Percentiles rank a stretch among this genome's conserved stretches.
These are phyloP conservation scores for Hibiscus mutabilis DNA, from an alignment of 345 rosid species.

Conservation along the genomic window DNA sequence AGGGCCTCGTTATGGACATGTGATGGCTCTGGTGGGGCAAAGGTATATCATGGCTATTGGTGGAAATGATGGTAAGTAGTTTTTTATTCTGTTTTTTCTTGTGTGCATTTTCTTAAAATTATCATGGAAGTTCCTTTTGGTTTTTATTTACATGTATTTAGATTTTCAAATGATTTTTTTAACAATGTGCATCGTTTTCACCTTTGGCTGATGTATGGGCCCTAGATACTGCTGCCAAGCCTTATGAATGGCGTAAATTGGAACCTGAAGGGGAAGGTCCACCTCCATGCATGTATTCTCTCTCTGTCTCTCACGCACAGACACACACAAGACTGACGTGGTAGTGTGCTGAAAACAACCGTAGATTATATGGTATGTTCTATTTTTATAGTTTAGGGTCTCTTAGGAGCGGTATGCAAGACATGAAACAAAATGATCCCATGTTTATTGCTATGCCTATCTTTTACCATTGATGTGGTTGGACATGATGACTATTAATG, in stretches of 20 bases:
- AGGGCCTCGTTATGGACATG: conserved; percentile 99
- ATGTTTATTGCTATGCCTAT: neutral
- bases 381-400: neutral
- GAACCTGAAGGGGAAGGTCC: conserved; percentile 99
- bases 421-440: neutral
- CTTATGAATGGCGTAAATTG: conserved; percentile 99
- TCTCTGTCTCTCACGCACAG: conserved; percentile 8
- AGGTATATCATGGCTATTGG: conserved; percentile 99
- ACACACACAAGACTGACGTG: neutral
- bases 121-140: neutral
- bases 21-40: conserved; percentile 98
- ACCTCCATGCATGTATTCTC: conserved; percentile 94
- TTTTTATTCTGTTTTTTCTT: conserved; percentile 1
- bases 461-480: neutral
- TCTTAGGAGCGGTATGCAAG: neutral
- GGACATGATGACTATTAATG: neutral
- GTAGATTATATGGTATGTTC: neutral
- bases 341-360: neutral
- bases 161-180: conserved; percentile 10
- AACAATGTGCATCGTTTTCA: conserved; percentile 22
- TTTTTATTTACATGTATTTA: neutral
- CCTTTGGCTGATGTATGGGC: conserved; percentile 99
- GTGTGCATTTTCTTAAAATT: conserved; percentile 2
- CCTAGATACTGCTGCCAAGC: conserved; percentile 98
- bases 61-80: conserved; percentile 85